These are phyloP conservation scores for Wallacemonas collosoma DNA, from an alignment of 208 protist genomes.

Conservation along the genomic window DNA sequence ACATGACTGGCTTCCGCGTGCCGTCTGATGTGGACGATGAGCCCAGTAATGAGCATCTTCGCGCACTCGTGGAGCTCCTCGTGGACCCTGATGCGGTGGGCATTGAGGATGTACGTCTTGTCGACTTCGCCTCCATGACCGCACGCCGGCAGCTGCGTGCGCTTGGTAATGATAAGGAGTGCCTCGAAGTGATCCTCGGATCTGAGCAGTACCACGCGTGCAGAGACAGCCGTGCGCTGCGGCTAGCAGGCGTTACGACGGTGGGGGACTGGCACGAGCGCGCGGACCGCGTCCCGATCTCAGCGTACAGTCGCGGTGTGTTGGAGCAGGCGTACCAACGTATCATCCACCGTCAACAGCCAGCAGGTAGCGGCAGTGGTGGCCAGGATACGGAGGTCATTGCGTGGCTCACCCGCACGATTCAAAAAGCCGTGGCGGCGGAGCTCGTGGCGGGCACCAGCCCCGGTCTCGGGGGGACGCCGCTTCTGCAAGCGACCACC, in stretches of 20 bases:
- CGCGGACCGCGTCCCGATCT: conserved; percentile 64
- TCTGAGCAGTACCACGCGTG: conserved; percentile 68
- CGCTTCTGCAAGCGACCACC: conserved; percentile 11
- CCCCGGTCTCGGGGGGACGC: conserved; percentile 4
- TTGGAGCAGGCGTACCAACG: conserved; percentile 58
- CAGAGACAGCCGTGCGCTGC: conserved; percentile 67
- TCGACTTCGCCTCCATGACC: conserved; percentile 74
- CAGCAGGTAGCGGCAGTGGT: conserved; percentile 1
- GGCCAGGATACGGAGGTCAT: conserved; percentile 50
- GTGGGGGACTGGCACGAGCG: conserved; percentile 77
- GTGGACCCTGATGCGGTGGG: conserved; percentile 54
- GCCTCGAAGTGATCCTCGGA: conserved; percentile 51
- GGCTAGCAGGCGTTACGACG: conserved; percentile 61
- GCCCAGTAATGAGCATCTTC: conserved; percentile 29
- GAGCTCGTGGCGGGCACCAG: conserved; percentile 49
- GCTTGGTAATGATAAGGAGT: conserved; percentile 47
- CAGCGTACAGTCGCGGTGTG: conserved; percentile 63
- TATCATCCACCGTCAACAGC: conserved; percentile 24
- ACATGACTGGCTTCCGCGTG: conserved; percentile 7
- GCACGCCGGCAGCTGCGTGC: conserved; percentile 61
- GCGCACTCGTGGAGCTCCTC: conserved; percentile 59
- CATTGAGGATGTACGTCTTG: conserved; percentile 68
- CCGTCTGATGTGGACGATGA: conserved; percentile 2
- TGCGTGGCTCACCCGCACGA: conserved; percentile 77
- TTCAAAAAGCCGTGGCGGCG: conserved; percentile 76